Percentiles rank a stretch among this genome's conserved stretches.
phyloP scores from a whole-genome alignment of 1,284 basidiomycete genomes.

The Prillingera fragicola region DNA sequence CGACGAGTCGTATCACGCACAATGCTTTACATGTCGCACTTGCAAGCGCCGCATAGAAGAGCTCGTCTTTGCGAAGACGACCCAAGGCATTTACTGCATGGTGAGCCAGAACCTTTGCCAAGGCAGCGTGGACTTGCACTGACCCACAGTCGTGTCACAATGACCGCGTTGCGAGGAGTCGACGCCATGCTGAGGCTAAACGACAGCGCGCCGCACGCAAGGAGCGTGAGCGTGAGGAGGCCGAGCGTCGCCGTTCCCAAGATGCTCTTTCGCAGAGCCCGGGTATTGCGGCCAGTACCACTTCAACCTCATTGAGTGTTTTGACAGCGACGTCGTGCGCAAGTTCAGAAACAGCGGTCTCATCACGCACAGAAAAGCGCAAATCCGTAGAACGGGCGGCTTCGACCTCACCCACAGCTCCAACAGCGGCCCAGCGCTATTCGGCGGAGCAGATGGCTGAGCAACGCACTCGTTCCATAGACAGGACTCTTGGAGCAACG shows the following conservation, averaged over 20 bases:
- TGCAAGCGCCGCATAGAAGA: constrained; percentile 94
- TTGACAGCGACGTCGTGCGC: too few relatives aligned
- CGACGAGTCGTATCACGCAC: constrained; percentile 96
- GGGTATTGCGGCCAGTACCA: too few relatives aligned
- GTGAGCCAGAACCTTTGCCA: constrained; percentile 31
- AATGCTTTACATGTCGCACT: constrained; percentile 96
- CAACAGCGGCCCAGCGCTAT: too few relatives aligned
- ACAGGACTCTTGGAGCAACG: background rate
- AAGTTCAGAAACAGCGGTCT: too few relatives aligned
- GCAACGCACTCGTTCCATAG: too few relatives aligned
- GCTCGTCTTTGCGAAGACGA: constrained; percentile 96
- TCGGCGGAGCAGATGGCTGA: too few relatives aligned
- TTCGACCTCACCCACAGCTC: too few relatives aligned
- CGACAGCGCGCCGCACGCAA: constrained; percentile 47
- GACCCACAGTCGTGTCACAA: constrained; percentile 69
- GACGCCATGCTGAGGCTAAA: constrained; percentile 76
- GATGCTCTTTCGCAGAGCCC: too few relatives aligned
- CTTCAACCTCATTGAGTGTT: too few relatives aligned
- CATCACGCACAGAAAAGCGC: too few relatives aligned
- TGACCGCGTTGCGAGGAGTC: constrained; percentile 85
- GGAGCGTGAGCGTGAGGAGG: constrained; percentile 37
- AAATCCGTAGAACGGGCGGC: too few relatives aligned
- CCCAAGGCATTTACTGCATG: constrained; percentile 98
- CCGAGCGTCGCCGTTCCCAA: too few relatives aligned
- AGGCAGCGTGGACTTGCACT: background rate